These are phyloP conservation scores for Populus hybrid DNA, from an alignment of 441 rosid species.

Conservation along the genomic window DNA sequence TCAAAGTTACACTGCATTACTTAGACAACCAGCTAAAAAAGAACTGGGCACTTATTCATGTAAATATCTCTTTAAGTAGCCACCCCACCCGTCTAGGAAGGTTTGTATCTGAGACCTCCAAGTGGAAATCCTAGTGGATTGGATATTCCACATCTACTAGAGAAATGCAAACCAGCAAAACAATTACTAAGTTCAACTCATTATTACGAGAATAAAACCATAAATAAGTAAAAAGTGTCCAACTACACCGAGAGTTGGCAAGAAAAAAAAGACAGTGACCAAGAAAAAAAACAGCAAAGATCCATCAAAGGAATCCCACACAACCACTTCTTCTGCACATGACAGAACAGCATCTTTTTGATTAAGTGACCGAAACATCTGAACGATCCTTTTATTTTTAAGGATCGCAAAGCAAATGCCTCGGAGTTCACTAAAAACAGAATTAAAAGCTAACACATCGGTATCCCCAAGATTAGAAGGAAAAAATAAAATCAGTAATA, in stretches of 20 bases:
- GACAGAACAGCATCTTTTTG: too few relatives aligned
- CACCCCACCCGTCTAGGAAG: neutral
- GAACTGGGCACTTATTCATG: neutral
- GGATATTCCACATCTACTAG: neutral
- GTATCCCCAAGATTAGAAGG: neutral
- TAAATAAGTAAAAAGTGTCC: neutral
- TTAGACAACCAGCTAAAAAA: neutral
- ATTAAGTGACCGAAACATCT: too few relatives aligned
- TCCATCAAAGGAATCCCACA: too few relatives aligned
- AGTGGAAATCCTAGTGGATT: neutral
- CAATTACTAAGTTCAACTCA: neutral
- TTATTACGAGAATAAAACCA: neutral
- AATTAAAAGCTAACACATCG: neutral
- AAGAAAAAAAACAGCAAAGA: too few relatives aligned
- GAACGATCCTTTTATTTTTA: too few relatives aligned
- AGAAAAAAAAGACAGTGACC: too few relatives aligned
- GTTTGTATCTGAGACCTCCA: neutral
- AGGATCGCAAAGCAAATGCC: neutral
- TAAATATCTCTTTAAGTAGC: neutral
- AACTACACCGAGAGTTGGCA: neutral
- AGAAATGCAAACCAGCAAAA: neutral
- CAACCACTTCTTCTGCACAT: too few relatives aligned
- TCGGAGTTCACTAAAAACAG: neutral
- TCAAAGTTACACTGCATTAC: neutral
- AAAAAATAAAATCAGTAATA: neutral